phyloP scores from a whole-genome alignment of 148 eudicot genomes.

The Fagopyrum tataricum region DNA sequence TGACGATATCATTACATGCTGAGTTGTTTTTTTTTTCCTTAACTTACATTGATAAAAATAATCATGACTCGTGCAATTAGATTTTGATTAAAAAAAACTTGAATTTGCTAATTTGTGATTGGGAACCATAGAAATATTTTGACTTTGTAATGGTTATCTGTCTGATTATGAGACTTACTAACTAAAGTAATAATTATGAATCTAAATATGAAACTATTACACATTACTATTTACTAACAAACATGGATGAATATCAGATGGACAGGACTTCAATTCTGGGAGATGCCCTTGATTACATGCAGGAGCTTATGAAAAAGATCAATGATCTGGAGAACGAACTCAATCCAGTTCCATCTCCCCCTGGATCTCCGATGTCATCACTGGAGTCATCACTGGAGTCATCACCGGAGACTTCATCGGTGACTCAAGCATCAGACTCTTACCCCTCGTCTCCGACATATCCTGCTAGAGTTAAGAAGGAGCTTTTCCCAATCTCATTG shows the following conservation, averaged over 20 bases:
- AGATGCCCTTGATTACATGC: constrained; percentile 63
- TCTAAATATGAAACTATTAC: too few species aligned
- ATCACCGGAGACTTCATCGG: constrained; percentile 22
- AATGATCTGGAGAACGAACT: constrained; percentile 56
- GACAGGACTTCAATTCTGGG: constrained; percentile 69
- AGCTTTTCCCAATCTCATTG: constrained; percentile 36
- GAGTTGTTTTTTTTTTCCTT: too few species aligned
- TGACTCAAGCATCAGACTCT: constrained; percentile 25
- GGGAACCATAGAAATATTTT: too few species aligned
- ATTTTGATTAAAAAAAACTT: too few species aligned
- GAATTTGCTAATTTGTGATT: too few species aligned
- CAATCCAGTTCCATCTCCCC: constrained; percentile 34
- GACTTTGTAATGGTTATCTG: not conserved
- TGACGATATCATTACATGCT: too few species aligned
- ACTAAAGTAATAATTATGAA: too few species aligned
- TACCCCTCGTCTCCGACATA: constrained; percentile 26
- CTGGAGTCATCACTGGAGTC: constrained; percentile 5
- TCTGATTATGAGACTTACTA: not conserved
- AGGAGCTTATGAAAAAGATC: constrained; percentile 49
- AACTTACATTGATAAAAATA: too few species aligned
- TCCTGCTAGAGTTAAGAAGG: constrained; percentile 45
- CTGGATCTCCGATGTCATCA: not conserved
- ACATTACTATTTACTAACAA: not conserved
- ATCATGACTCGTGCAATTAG: too few species aligned
- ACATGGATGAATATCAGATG: constrained; percentile 33